Percentiles rank a stretch among this genome's conserved stretches.
phyloP scores from a whole-genome alignment of 495 filamentous ascomycete species.

The Cercophora scortea region DNA sequence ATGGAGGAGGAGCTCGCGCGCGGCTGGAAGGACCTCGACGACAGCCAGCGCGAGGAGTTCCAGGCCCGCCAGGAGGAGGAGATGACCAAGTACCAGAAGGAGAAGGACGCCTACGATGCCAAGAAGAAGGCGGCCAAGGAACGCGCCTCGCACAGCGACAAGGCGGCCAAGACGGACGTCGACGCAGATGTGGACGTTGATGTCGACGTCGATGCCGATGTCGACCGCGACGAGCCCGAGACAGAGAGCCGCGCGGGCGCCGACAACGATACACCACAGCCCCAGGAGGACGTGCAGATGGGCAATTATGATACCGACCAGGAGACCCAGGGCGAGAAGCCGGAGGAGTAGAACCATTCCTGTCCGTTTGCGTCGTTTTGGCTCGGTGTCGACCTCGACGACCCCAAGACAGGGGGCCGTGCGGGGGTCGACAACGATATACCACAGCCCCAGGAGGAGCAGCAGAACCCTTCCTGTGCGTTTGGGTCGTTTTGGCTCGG shows the following conservation, averaged over 20 bases:
- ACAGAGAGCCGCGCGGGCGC: constrained; percentile 16
- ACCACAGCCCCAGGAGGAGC: too few species aligned
- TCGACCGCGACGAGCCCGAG: constrained; percentile 15
- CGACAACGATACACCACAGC: constrained; percentile 4
- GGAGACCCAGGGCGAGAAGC: constrained; percentile 23
- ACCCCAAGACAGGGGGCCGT: too few species aligned
- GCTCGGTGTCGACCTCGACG: too few species aligned
- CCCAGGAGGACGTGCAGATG: constrained; percentile 37
- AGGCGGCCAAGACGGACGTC: constrained; percentile 8
- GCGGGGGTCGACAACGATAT: too few species aligned
- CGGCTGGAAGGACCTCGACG: constrained; percentile 41
- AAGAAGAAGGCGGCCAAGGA: constrained; percentile 3
- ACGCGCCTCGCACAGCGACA: not conserved
- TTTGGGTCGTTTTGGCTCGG: too few species aligned
- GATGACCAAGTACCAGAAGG: constrained; percentile 34
- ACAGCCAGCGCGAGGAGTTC: constrained; percentile 37
- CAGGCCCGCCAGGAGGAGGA: constrained; percentile 31
- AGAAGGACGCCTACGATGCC: constrained; percentile 29
- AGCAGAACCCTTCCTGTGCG: too few species aligned
- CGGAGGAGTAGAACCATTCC: constrained; percentile 19
- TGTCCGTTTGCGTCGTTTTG: too few species aligned
- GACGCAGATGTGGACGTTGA: constrained; percentile 14
- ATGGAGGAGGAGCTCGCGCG: constrained; percentile 39
- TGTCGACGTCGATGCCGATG: constrained; percentile 1
- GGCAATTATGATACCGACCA: constrained; percentile 28